Base-by-base conservation (phyloP, 1,139 yeast genomes). In the Wickerhamiella infanticola region DNA sequence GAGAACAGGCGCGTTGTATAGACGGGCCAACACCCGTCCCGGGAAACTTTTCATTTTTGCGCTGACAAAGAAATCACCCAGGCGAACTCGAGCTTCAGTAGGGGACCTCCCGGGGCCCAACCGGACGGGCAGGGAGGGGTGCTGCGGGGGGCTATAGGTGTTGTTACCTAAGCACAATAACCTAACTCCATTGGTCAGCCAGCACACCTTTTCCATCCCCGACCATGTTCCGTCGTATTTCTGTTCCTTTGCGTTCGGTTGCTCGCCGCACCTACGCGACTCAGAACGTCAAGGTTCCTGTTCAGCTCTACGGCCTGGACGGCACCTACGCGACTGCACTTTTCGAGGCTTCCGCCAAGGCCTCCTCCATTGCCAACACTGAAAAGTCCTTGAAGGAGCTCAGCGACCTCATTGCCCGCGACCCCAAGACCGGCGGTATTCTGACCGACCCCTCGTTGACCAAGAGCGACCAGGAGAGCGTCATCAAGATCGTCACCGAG, bases 301-400 rank as follows among this genome's bases (percentile, higher is more conserved):
- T 88, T 54, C 95, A 86, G 74, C 76, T 90, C 65, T 88, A 77
- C 62, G 98, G 98, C 54, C 70, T 90, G 56, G 96, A 88, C 58
- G 98, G 97, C 63, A 86, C 97, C 53, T 90, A 90, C 65, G 98
- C 98, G 59, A 75, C 85, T 51, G 96, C 99, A 44, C 75, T 90
- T 58, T 90, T 81, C 77, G 73, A 88, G 49, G 97, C 98, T 35
- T 82, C 97, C 48, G 81, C 80, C 55, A 83, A 83, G 73, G 79
- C 79, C 58, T 75, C 94, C 36, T 72, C 85, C 26, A 71, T 90
- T 56, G 88, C 79, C 52, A 68, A 76, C 59, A 78, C 95, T 45
- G 77, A 73, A 64, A 70, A 74, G 59, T 75, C 90, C 41, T 76
- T 93, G 59, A 64, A 66, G 56, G 68, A 76, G 56, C 66, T 90